Base-by-base conservation (phyloP, 163 green algal species). In the Scenedesmus sp. region DNA sequence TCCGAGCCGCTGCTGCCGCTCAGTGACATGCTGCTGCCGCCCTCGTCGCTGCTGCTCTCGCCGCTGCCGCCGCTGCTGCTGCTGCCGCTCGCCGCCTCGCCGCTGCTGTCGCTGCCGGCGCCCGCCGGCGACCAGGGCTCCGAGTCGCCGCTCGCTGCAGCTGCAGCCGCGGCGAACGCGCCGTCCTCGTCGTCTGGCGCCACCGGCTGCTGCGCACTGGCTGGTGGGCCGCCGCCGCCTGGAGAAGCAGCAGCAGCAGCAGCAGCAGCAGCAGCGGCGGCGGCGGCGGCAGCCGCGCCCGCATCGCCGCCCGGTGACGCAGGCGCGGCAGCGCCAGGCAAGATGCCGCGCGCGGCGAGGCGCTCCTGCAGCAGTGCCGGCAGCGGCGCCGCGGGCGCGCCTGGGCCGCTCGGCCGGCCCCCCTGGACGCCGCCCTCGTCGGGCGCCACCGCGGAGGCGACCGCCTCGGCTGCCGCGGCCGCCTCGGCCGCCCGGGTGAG, bases 301-400 rank as follows among this genome's bases (percentile, higher is more conserved):
- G 28, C 36, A 42, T 10, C 57, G 6, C 6, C 57, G 22, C 7
- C n/a, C 22, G 6, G 6, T 6, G 39, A 6, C 6, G 6, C 58
- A 14, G 18, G 2, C 29, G 0, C 58, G 28, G 10, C 58, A 28
- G 58, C 54, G 47, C n/a, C n/a, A n/a, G n/a, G n/a, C n/a, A n/a
- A n/a, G n/a, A n/a, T n/a, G n/a, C n/a, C n/a, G n/a, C n/a, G n/a
- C n/a, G n/a, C n/a, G n/a, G n/a, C n/a, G n/a, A n/a, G n/a, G n/a
- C n/a, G n/a, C n/a, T n/a, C n/a, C n/a, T n/a, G 34, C 67, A 63
- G 51, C 31, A 65, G 69, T 53, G 65, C 34, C 54, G 47, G 54
- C 24, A 58, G 26, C n/a, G 24, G 14, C 56, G 10, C 56, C n/a
- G 56, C 56, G 36, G 56, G 28, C 56, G n/a, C n/a, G n/a, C n/a